Evolutionary conservation across 2,329 filamentous ascomycete species (phyloP), one percentile per base, ranked within the genome.

Genomic region (Alternaria brassicicola): DNA sequence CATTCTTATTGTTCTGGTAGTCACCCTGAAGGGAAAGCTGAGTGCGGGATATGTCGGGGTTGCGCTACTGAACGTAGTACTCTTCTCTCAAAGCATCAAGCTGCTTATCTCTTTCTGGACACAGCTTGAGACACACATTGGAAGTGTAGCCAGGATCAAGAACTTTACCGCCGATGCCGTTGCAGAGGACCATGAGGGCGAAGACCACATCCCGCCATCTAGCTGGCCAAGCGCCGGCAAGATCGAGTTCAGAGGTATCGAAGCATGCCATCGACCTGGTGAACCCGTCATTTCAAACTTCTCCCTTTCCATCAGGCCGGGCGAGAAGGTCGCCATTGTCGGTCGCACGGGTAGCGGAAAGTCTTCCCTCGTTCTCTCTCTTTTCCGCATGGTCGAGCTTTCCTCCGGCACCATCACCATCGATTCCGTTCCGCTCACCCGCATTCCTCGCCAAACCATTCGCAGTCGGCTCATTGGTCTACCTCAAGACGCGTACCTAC

Each of bases 341-440:
- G 85, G 85, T 1, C 78, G 84, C 2, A 87, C 81, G 23, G 84
- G 82, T 58, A 84, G 82, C 54, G 83, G 84, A 2, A 85, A 85
- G 68, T 82, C 79, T 0, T 83, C 82, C 0, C 70, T 85, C 0
- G 74, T 85, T 1, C 75, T 82, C 5, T 73, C 80, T 0, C 70
- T 85, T 8, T 76, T 86, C 49, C 78, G 82, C 10, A 80, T 86
- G 65, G 63, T 85, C 2, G 78, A 84, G 23, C 67, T 79, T 2
- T 73, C 74, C 1, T 61, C 72, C 0, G 83, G 82, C 9, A 72
- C 59, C 6, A 80, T 86, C 36, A 67, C 53, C 2, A 76, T 86
- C 13, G 83, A 86, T 63, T 77, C 77, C 1, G 56, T 84, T 8
- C 79, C 85, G 53, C 74, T 86, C 25, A 68, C 76, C 5, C 72